Conservation (phyloP, 805 yeast genomes). For the Saccharomycopsis fibuligera region DNA sequence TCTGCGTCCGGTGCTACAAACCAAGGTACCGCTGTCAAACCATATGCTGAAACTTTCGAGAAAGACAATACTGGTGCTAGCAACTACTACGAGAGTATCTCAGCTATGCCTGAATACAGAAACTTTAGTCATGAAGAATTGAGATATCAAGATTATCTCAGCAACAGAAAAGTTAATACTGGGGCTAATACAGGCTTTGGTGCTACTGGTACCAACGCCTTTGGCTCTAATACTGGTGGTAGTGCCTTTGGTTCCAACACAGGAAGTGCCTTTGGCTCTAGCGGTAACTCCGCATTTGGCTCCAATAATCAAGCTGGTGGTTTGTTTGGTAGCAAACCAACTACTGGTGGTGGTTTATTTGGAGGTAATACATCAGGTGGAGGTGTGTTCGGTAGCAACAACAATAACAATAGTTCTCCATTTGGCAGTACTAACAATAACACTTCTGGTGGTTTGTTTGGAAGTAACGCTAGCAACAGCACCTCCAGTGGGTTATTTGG, state of each 20-base stretch:
- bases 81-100: slow-evolving; percentile 63
- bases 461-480: slow-evolving; percentile 23
- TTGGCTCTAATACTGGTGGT: slow-evolving; percentile 19
- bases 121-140: slow-evolving; percentile 82
- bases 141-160: slow-evolving; percentile 81
- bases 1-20: slow-evolving; percentile 19
- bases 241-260: slow-evolving; percentile 27
- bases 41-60: slow-evolving; percentile 65
- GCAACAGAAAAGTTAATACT: slow-evolving; percentile 47
- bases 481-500: slow-evolving; percentile 29
- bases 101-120: slow-evolving; percentile 86
- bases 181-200: slow-evolving; percentile 26
- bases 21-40: slow-evolving; percentile 65
- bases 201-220: slow-evolving; percentile 16
- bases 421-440: slow-evolving; percentile 24
- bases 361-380: slow-evolving; percentile 26
- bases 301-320: slow-evolving; percentile 28
- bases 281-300: slow-evolving; percentile 21
- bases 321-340: slow-evolving; percentile 33
- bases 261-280: not conserved
- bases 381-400: slow-evolving; percentile 29
- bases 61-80: slow-evolving; percentile 56
- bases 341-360: slow-evolving; percentile 26
- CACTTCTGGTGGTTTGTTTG: slow-evolving; percentile 27
- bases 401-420: slow-evolving; percentile 21